A percentile compares a stretch with the other conserved stretches of the same genome.
Conservation (phyloP, 148 eudicot species). For the Suaeda aralocaspica region DNA sequence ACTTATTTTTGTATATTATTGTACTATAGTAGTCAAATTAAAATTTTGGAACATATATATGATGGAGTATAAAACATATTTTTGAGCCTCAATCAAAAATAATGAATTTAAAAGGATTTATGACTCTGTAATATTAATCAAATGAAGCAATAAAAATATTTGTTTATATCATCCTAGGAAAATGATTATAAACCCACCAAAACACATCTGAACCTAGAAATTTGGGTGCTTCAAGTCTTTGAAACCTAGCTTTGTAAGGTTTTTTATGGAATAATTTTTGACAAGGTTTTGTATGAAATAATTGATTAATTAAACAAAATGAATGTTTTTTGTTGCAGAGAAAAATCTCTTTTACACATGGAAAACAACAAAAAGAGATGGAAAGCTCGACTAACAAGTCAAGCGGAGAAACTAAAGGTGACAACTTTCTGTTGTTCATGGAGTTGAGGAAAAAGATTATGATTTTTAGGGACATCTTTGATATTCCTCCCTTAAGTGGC, state of each 20-base stretch:
- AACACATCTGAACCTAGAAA: not conserved
- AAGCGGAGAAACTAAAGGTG: slow-evolving; percentile 32
- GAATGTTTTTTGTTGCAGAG: slow-evolving; percentile 17
- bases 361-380: slow-evolving; percentile 32
- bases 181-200: slow-evolving; percentile 15
- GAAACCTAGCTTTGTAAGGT: too few species aligned
- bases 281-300: too few species aligned
- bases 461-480: slow-evolving; percentile 71
- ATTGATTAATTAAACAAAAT: not conserved
- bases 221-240: not conserved
- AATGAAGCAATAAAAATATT: too few species aligned
- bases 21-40: too few species aligned
- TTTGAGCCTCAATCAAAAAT: too few species aligned
- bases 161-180: not conserved
- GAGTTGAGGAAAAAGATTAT: slow-evolving; percentile 68
- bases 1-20: not conserved
- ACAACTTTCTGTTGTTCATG: slow-evolving; percentile 48
- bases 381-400: slow-evolving; percentile 38
- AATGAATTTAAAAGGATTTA: too few species aligned
- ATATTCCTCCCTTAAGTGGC: slow-evolving; percentile 61
- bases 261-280: too few species aligned
- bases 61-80: too few species aligned
- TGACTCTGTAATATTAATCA: too few species aligned
- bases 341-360: slow-evolving; percentile 31
- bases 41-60: too few species aligned